Conservation (phyloP, 2,329 filamentous ascomycete species). For the Fusarium dimerum region DNA sequence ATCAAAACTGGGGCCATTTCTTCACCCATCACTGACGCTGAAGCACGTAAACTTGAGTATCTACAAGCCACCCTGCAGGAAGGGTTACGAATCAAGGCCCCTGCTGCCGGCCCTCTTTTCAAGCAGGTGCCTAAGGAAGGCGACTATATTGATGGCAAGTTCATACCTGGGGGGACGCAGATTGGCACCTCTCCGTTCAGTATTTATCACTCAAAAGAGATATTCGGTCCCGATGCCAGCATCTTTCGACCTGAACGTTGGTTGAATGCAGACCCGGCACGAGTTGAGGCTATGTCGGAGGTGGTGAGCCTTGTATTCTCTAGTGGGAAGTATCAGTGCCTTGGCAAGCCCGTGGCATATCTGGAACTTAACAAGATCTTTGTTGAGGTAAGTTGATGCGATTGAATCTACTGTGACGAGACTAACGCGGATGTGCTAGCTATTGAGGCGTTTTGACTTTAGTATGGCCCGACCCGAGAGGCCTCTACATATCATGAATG, state of each 20-base stretch:
- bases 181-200: constrained; percentile 46
- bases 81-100: constrained; percentile 46
- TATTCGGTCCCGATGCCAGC: constrained; percentile 42
- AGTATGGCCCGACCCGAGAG: constrained; percentile 9
- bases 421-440: constrained; percentile 2
- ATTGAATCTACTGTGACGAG: not conserved
- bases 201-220: constrained; percentile 38
- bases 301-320: constrained; percentile 47
- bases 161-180: constrained; percentile 47
- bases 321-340: constrained; percentile 43
- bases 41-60: constrained; percentile 43
- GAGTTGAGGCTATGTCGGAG: constrained; percentile 36
- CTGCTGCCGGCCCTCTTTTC: constrained; percentile 38
- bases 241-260: constrained; percentile 52
- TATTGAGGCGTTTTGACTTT: constrained; percentile 19
- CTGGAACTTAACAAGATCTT: constrained; percentile 47
- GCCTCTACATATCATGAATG: constrained; percentile 13
- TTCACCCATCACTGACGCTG: constrained; percentile 33
- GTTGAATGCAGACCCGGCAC: constrained; percentile 40
- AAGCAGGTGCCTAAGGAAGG: constrained; percentile 39
- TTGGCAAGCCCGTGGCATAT: constrained; percentile 45
- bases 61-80: constrained; percentile 51
- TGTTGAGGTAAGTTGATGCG: constrained; percentile 38
- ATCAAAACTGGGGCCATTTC: constrained; percentile 23
- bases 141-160: constrained; percentile 39